phyloP scores from a whole-genome alignment of 2,329 filamentous ascomycete genomes.

The Eurotiales sp. region DNA sequence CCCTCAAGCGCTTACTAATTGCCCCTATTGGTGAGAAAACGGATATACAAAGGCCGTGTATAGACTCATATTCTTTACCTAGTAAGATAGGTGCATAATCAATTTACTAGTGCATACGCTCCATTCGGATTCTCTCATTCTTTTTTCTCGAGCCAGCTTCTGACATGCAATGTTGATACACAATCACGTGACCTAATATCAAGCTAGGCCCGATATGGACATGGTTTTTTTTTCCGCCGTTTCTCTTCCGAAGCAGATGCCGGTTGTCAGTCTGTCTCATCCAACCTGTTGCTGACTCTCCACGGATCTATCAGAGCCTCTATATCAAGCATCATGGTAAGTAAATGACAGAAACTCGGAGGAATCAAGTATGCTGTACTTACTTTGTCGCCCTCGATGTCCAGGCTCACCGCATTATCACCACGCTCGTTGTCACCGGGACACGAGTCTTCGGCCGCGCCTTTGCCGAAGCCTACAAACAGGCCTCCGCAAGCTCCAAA shows the following conservation, averaged over 20 bases:
- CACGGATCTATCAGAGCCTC: neutral
- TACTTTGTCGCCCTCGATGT: neutral
- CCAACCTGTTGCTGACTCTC: neutral
- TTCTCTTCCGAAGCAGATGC: conserved; percentile 11
- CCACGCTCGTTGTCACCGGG: conserved; percentile 87
- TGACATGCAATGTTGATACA: too few species aligned
- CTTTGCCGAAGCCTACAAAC: conserved; percentile 90
- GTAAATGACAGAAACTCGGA: neutral
- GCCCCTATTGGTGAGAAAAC: too few species aligned
- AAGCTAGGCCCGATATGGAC: conserved; percentile 4
- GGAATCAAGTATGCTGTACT: neutral
- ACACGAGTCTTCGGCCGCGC: conserved; percentile 88
- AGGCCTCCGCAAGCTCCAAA: conserved; percentile 81
- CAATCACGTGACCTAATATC: neutral
- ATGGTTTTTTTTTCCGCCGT: conserved; percentile 11
- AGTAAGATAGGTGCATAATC: too few species aligned
- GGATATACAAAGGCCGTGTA: too few species aligned
- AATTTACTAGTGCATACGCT: too few species aligned
- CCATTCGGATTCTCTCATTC: too few species aligned
- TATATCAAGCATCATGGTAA: conserved; percentile 9
- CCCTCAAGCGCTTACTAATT: too few species aligned
- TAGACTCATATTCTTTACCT: too few species aligned
- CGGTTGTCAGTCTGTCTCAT: neutral
- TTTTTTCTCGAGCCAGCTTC: too few species aligned
- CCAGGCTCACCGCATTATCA: conserved; percentile 91